Percentiles rank a stretch among this genome's conserved stretches.
Conservation (phyloP, 768 basidiomycete species). For the Tubosaeta sp. region DNA sequence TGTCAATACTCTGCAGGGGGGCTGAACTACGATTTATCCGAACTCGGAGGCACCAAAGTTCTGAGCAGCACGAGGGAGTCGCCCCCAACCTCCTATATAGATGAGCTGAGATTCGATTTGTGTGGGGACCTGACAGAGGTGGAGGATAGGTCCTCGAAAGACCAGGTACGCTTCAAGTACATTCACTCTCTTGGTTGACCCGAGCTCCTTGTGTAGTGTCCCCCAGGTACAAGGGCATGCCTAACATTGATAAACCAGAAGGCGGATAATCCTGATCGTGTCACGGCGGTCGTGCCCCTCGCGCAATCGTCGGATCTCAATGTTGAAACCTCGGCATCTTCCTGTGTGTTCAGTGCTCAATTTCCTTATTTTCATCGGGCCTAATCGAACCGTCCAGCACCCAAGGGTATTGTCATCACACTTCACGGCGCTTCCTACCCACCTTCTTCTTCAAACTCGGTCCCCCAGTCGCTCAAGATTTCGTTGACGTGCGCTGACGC, state of each 20-base stretch:
- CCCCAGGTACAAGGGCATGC: conserved; percentile 66
- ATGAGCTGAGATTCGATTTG: conserved; percentile 62
- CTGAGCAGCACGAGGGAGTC: conserved; percentile 48
- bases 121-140: conserved; percentile 53
- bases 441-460: conserved; percentile 37
- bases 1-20: conserved; percentile 44
- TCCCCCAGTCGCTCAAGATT: conserved; percentile 56
- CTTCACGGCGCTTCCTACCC: conserved; percentile 65
- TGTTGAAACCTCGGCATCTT: conserved; percentile 23
- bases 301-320: conserved; percentile 38
- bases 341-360: conserved; percentile 34
- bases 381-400: conserved; percentile 35
- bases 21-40: conserved; percentile 56
- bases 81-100: conserved; percentile 61
- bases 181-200: conserved; percentile 2
- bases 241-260: conserved; percentile 65
- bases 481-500: conserved; percentile 52
- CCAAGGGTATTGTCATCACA: conserved; percentile 50
- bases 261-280: conserved; percentile 47
- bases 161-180: conserved; percentile 55
- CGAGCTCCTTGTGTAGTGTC: conserved; percentile 46
- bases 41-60: conserved; percentile 48
- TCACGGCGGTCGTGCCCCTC: conserved; percentile 74
- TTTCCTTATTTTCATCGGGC: background rate
- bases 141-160: conserved; percentile 45